Percentiles rank a stretch among this genome's conserved stretches.
Conservation (phyloP, 108 stramenopile genomes). For the Craspedostauros australis region DNA sequence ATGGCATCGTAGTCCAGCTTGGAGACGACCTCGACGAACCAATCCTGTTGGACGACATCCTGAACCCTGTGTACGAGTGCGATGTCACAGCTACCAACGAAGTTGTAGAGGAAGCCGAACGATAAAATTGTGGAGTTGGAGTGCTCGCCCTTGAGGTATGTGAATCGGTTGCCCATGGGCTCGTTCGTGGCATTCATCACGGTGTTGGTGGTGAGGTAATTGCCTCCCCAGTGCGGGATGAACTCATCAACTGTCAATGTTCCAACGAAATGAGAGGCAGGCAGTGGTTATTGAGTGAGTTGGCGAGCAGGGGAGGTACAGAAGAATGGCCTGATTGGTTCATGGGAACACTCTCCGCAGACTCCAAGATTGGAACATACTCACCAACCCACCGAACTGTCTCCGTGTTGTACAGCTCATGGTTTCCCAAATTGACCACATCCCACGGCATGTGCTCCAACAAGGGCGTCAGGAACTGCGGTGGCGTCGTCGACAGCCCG, state of each 20-base stretch:
- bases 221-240: conserved; percentile 44
- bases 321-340: too few relatives aligned
- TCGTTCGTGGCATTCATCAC: conserved; percentile 4
- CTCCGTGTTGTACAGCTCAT: conserved; percentile 45
- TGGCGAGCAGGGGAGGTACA: too few relatives aligned
- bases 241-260: too few relatives aligned
- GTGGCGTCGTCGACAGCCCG: conserved; percentile 43
- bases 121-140: conserved; percentile 28
- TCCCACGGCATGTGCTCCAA: conserved; percentile 68
- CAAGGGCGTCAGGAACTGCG: conserved; percentile 42
- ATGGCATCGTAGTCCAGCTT: conserved; percentile 43
- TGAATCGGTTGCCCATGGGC: conserved; percentile 45
- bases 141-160: conserved; percentile 39
- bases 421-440: conserved; percentile 68
- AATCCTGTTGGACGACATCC: conserved; percentile 39
- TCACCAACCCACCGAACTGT: conserved; percentile 22
- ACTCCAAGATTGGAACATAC: too few relatives aligned
- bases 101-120: conserved; percentile 76
- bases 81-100: conserved; percentile 16
- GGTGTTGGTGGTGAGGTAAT: conserved; percentile 64
- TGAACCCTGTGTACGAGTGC: conserved; percentile 42
- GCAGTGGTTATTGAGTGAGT: too few relatives aligned
- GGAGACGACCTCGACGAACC: conserved; percentile 47
- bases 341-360: too few relatives aligned
- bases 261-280: too few relatives aligned